phyloP scores from a whole-genome alignment of 169 alveolate species.

The Cryptosporidium bovis region DNA sequence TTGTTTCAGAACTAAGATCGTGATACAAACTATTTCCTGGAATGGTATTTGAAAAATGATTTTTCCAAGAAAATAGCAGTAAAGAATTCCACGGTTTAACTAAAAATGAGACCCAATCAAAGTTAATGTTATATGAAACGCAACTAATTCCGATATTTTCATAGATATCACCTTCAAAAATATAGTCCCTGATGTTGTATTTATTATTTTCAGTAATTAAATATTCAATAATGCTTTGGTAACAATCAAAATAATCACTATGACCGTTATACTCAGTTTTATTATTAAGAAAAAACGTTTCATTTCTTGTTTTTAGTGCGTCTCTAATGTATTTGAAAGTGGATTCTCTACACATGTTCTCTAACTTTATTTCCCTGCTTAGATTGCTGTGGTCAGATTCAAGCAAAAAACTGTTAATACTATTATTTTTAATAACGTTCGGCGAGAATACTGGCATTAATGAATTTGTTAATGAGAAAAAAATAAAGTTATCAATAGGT shows the following conservation, averaged over 20 bases:
- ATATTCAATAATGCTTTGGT: slow-evolving; percentile 16
- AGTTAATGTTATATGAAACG: slow-evolving; percentile 2
- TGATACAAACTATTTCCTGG: neutral
- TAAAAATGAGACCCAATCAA: slow-evolving; percentile 15
- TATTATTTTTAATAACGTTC: neutral
- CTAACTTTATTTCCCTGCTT: slow-evolving; percentile 40
- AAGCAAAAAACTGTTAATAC: slow-evolving; percentile 20
- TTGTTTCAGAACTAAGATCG: neutral
- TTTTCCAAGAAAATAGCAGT: slow-evolving; percentile 53
- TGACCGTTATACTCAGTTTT: neutral
- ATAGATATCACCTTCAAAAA: slow-evolving; percentile 7
- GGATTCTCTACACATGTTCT: neutral
- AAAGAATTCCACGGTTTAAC: slow-evolving; percentile 44
- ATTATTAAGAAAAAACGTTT: neutral
- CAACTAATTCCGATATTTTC: slow-evolving; percentile 3
- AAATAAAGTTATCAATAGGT: too few relatives aligned
- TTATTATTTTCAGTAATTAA: neutral
- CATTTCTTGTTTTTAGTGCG: neutral
- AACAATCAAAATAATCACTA: too few relatives aligned
- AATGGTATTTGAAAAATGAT: neutral
- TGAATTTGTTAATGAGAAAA: too few relatives aligned
- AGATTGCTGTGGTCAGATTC: neutral
- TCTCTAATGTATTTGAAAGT: neutral
- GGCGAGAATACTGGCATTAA: too few relatives aligned
- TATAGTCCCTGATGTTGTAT: neutral